Evolutionary conservation across 345 rosid genomes (phyloP), one percentile per base, ranked within the genome.

Genomic region (Moringa oleifera): DNA sequence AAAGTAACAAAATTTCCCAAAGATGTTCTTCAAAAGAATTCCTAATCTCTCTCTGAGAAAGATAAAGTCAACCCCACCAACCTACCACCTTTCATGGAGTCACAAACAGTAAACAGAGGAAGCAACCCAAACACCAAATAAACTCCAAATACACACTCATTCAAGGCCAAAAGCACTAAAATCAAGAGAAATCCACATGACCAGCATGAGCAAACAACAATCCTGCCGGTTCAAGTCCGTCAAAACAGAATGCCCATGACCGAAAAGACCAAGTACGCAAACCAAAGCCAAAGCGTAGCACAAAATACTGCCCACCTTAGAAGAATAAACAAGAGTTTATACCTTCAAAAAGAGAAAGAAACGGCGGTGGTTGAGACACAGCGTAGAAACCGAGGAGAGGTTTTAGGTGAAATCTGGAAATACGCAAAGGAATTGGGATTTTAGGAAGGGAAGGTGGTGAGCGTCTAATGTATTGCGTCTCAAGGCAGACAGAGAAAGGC

Each of bases 51-150:
- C 52, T 45, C 58, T 57, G 36, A 55, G 71, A 36, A 71, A 72
- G 72, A 41, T 28, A 85, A n/a, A 86, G 98, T 91, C 96, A 89
- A 91, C 92, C 74, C 86, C 75, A 80, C 83, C 81, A 86, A 72
- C 79, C 85, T 75, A 81, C 93, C 93, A 83, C 93, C 89, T 81
- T 84, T 82, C 82, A 69, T 79, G 82, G 70, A 79, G 62, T 68
- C 53, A 53, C 41, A 59, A 52, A 71, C 59, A 60, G 57, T 25
- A 49, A 70, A 57, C 31, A 53, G 49, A 36, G n/a, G 25, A 23
- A 28, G 25, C 50, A 57, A 55, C 55, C 18, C 31, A 61, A 68
- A 17, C 16, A 25, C 61, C 37, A 67, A 50, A 19, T 0, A 25
- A 68, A 57, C 66, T 51, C 46, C 50, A 64, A 66, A 19, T 54